Percentiles rank a stretch among this genome's conserved stretches.
Conservation (phyloP, 2,329 filamentous ascomycete species). For the Madurella mycetomatis region DNA sequence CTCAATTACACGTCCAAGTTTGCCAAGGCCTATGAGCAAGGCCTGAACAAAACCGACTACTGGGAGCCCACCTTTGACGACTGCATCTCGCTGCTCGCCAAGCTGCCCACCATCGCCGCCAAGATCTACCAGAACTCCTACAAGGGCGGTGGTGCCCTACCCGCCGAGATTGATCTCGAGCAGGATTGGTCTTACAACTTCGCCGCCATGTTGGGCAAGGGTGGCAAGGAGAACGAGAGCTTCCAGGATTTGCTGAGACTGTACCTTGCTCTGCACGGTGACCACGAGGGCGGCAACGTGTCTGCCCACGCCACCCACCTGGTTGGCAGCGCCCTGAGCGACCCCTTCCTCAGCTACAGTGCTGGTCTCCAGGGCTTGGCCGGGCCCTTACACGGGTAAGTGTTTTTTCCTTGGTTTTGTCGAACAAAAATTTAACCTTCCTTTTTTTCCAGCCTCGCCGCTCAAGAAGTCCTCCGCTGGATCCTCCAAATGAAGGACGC, state of each 20-base stretch:
- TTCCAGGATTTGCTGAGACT: constrained; percentile 94
- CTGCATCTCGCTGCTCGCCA: constrained; percentile 86
- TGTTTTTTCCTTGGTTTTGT: background rate
- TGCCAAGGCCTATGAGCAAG: constrained; percentile 85
- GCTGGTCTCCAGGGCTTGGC: constrained; percentile 93
- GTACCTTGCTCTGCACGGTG: constrained; percentile 93
- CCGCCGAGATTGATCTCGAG: constrained; percentile 69
- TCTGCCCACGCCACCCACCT: constrained; percentile 93
- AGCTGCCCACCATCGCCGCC: constrained; percentile 92
- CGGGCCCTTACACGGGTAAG: constrained; percentile 78
- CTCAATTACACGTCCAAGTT: constrained; percentile 93
- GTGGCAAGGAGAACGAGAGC: constrained; percentile 79
- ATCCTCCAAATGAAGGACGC: constrained; percentile 91
- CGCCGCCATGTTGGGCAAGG: constrained; percentile 89
- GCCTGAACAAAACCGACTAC: constrained; percentile 92
- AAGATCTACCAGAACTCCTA: constrained; percentile 96
- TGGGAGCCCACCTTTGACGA: constrained; percentile 99
- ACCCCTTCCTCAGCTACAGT: constrained; percentile 93
- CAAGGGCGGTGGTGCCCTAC: constrained; percentile 67
- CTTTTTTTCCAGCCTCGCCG: constrained; percentile 61
- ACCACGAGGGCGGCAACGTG: constrained; percentile 97
- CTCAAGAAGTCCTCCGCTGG: constrained; percentile 96
- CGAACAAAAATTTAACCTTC: background rate
- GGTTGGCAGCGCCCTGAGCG: constrained; percentile 88
- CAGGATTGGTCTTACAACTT: constrained; percentile 99